phyloP scores from a whole-genome alignment of 73 alveolate genomes.

The Stentor coeruleus region DNA sequence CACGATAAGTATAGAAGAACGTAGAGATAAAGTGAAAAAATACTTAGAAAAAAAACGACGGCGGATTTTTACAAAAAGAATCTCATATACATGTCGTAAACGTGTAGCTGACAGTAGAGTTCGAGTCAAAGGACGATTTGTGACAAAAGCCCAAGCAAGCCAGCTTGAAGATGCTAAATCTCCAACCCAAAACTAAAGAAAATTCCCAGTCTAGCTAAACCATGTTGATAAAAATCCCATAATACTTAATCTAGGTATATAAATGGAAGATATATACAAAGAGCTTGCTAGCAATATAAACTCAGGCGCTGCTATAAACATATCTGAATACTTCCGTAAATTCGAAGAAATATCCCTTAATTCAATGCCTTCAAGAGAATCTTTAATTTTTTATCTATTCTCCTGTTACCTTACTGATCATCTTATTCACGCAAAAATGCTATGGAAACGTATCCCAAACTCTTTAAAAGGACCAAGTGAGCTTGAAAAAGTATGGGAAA shows the following conservation, averaged over 20 bases:
- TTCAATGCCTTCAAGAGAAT: background rate
- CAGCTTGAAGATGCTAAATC: too few species aligned
- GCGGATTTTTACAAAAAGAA: slow-evolving; percentile 28
- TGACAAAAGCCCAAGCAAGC: slow-evolving; percentile 23
- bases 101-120: slow-evolving; percentile 35
- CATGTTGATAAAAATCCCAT: too few species aligned
- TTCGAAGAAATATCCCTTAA: background rate
- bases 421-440: background rate
- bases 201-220: too few species aligned
- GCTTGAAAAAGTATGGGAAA: background rate
- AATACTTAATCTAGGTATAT: too few species aligned
- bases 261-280: background rate
- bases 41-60: slow-evolving; percentile 31
- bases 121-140: slow-evolving; percentile 33
- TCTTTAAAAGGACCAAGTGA: background rate
- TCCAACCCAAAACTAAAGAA: too few species aligned
- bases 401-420: background rate
- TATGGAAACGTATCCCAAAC: background rate
- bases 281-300: background rate
- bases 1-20: background rate
- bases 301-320: background rate
- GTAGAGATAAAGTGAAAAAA: slow-evolving; percentile 28
- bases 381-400: background rate
- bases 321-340: background rate
- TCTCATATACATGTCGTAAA: slow-evolving; percentile 29